Evolutionary conservation across 192 early-diverging fungal species (phyloP).

Genomic region (Obelidium mucronatum): DNA sequence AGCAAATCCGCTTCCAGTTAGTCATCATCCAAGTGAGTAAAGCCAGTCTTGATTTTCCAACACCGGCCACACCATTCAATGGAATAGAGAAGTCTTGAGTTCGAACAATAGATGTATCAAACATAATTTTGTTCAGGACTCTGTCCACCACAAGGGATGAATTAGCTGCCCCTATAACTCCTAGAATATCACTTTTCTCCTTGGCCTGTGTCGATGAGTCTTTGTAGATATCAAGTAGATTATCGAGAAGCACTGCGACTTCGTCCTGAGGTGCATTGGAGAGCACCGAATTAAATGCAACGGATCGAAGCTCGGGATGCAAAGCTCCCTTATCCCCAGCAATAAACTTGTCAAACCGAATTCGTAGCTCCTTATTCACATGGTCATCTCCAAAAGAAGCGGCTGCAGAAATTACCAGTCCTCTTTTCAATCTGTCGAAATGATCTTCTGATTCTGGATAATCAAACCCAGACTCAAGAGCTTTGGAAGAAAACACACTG

Average conservation of each 20-base stretch:
- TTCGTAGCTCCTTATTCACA: constrained; percentile 15
- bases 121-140: constrained; percentile 74
- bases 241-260: constrained; percentile 40
- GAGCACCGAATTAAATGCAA: constrained; percentile 76
- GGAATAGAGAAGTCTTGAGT: constrained; percentile 23
- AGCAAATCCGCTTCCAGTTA: constrained; percentile 22
- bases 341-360: constrained; percentile 62
- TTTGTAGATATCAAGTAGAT: constrained; percentile 48
- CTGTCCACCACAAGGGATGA: constrained; percentile 55
- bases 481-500: constrained; percentile 77
- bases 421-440: constrained; percentile 74
- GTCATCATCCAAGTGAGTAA: constrained; percentile 20
- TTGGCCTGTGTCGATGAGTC: constrained; percentile 30
- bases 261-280: constrained; percentile 23
- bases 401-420: constrained; percentile 78
- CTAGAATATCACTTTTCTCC: constrained; percentile 52
- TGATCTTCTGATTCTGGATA: constrained; percentile 74
- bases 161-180: constrained; percentile 57
- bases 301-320: constrained; percentile 67
- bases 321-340: constrained; percentile 69
- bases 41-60: background rate
- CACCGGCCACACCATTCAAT: constrained; percentile 6
- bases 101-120: constrained; percentile 68
- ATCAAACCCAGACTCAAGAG: constrained; percentile 80
- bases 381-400: constrained; percentile 68